Evolutionary conservation across 2,329 filamentous ascomycete genomes (phyloP).

Genomic region (Monosporascus sp.): DNA sequence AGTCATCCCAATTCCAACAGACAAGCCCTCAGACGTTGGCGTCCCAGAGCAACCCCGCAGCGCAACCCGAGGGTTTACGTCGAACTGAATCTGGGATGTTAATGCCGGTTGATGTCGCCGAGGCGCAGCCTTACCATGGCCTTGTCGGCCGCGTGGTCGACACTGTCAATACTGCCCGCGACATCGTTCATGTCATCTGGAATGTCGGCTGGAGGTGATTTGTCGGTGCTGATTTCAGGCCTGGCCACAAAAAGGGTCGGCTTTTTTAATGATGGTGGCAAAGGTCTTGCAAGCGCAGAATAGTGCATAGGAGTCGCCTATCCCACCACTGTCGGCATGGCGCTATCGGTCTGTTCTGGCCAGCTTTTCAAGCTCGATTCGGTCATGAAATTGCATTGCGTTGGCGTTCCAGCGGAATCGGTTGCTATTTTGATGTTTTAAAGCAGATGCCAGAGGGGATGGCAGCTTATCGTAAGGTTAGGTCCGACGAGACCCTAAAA

Average conservation of each 20-base stretch:
- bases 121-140: slow-evolving; percentile 53
- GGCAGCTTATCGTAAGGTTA: background rate
- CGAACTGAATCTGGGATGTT: slow-evolving; percentile 85
- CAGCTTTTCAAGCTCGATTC: background rate
- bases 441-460: background rate
- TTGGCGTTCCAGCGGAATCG: background rate
- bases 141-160: slow-evolving; percentile 77
- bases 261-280: background rate
- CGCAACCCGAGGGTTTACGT: slow-evolving; percentile 58
- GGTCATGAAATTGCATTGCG: background rate
- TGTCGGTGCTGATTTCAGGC: slow-evolving; percentile 14
- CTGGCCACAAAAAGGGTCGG: background rate
- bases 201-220: slow-evolving; percentile 61
- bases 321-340: background rate
- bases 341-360: background rate
- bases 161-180: slow-evolving; percentile 67
- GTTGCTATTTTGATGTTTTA: background rate
- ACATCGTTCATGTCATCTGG: slow-evolving; percentile 68
- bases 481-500: background rate
- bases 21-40: slow-evolving; percentile 39
- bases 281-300: background rate
- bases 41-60: slow-evolving; percentile 44
- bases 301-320: background rate
- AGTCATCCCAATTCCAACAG: slow-evolving; percentile 12
- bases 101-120: slow-evolving; percentile 77